Percentiles rank a stretch among this genome's conserved stretches.
phyloP scores from a whole-genome alignment of 2,329 filamentous ascomycete genomes.

The Lasiodiplodia gonubiensis region DNA sequence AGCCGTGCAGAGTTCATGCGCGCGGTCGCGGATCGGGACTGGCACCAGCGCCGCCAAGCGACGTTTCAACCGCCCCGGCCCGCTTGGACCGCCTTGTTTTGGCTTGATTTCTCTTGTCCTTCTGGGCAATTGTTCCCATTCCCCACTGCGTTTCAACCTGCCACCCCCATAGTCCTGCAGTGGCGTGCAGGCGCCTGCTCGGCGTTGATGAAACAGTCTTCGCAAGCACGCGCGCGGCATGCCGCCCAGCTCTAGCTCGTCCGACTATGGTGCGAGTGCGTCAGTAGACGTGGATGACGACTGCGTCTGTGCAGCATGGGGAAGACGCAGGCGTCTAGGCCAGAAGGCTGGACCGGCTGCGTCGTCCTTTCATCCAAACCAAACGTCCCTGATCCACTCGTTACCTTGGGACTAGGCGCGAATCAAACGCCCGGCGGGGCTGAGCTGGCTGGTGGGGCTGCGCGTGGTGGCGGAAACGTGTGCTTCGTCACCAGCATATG shows the following conservation, averaged over 20 bases:
- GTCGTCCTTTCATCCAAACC: background rate
- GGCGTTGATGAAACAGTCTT: slow-evolving; percentile 5
- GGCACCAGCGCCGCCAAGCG: slow-evolving; percentile 15
- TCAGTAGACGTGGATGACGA: slow-evolving; percentile 1
- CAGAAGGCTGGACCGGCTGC: background rate
- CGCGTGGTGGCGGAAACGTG: slow-evolving; percentile 2
- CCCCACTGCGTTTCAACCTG: slow-evolving; percentile 7
- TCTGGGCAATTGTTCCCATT: background rate
- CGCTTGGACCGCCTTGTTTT: slow-evolving; percentile 14
- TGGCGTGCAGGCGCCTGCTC: background rate
- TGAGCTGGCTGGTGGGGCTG: background rate
- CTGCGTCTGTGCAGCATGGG: background rate
- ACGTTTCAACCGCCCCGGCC: slow-evolving; percentile 19
- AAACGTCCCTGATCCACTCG: slow-evolving; percentile 3
- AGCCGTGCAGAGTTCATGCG: slow-evolving; percentile 13
- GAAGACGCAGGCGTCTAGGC: background rate
- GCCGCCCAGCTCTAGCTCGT: background rate
- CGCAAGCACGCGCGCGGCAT: background rate
- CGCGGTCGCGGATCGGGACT: slow-evolving; percentile 1
- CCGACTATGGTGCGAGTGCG: background rate
- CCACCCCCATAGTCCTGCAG: background rate
- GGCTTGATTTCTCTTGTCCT: slow-evolving; percentile 7
- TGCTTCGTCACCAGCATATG: slow-evolving; percentile 9
- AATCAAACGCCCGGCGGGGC: slow-evolving; percentile 2
- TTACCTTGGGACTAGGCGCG: background rate